Evolutionary conservation across 2,329 filamentous ascomycete species (phyloP), one percentile per base, ranked within the genome.

Genomic region (Neophaeococcomyces aloes): DNA sequence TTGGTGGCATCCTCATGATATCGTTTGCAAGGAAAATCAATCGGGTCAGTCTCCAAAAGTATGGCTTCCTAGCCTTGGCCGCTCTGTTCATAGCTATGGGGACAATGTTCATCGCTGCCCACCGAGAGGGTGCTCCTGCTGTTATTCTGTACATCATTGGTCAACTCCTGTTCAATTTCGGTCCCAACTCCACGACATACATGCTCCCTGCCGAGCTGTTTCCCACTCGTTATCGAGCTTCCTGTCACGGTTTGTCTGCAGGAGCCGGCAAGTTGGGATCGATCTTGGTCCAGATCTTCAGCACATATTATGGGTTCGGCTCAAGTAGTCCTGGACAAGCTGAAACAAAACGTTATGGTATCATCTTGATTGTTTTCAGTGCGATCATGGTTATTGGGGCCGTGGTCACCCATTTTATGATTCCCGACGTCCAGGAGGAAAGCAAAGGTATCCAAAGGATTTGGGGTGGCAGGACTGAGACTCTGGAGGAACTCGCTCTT

Each of bases 201-300:
- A 66, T 69, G 53, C 69, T 75, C 29, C 69, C 72, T n/a, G 71
- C 71, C 10, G 72, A 75, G 48, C 65, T 74, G 40, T 76, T 75
- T 49, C 73, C 73, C 3, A 76, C 72, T 0, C 63, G 68, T 14
- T 75, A 75, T 52, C 66, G 72, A 14, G 71, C 65, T 41, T 71
- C 69, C 1, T 71, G 67, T 47, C 70, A 76, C 53, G 73, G 72
- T 15, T 66, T 76, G 47, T 65, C 67, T 21, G 73, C 73, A n/a
- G 72, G 65, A 1, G 56, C 64, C 1, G 73, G 73, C 3, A 76
- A 76, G 53, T 56, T 76, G 1, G 72, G 72, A 14, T 70, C 71
- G 11, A 62, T 67, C 39, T 55, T 65, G 11, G 62, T 66, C 15
- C 63, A 66, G 44, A 40, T 66, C 17, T 62, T 66, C 39, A 62